Evolutionary conservation across 2,329 filamentous ascomycete genomes (phyloP).

Genomic region (Cryphonectria nitschkei): DNA sequence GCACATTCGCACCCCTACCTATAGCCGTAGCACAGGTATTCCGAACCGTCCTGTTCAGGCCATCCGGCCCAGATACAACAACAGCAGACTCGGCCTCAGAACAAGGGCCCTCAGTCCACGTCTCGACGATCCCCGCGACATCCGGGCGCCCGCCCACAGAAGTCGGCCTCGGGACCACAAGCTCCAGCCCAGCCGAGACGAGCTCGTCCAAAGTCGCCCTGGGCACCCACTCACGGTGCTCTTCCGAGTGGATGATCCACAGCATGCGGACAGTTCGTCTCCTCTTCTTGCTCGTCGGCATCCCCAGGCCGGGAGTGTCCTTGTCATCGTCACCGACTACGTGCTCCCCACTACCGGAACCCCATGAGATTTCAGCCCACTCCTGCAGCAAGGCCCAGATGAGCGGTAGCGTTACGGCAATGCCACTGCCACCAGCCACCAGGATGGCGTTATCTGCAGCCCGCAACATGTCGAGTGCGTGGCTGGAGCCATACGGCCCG

Average conservation of each 20-base stretch:
- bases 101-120: constrained; percentile 35
- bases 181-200: constrained; percentile 50
- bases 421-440: constrained; percentile 66
- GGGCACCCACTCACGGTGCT: constrained; percentile 59
- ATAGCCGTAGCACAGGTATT: constrained; percentile 59
- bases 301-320: neutral
- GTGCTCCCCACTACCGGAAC: constrained; percentile 1
- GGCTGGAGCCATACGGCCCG: constrained; percentile 65
- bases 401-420: constrained; percentile 66
- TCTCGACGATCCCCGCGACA: constrained; percentile 47
- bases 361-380: constrained; percentile 26
- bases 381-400: constrained; percentile 51
- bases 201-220: constrained; percentile 53
- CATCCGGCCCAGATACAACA: constrained; percentile 65
- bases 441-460: constrained; percentile 54
- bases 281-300: constrained; percentile 10
- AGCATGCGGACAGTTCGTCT: constrained; percentile 52
- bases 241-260: constrained; percentile 60
- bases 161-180: constrained; percentile 60
- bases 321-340: neutral
- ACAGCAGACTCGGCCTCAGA: constrained; percentile 46
- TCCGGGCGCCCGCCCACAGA: constrained; percentile 57
- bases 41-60: constrained; percentile 61
- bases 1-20: constrained; percentile 51
- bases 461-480: constrained; percentile 57